These are phyloP conservation scores for Roridomyces roridus DNA, from an alignment of 768 basidiomycete species.

Conservation along the genomic window DNA sequence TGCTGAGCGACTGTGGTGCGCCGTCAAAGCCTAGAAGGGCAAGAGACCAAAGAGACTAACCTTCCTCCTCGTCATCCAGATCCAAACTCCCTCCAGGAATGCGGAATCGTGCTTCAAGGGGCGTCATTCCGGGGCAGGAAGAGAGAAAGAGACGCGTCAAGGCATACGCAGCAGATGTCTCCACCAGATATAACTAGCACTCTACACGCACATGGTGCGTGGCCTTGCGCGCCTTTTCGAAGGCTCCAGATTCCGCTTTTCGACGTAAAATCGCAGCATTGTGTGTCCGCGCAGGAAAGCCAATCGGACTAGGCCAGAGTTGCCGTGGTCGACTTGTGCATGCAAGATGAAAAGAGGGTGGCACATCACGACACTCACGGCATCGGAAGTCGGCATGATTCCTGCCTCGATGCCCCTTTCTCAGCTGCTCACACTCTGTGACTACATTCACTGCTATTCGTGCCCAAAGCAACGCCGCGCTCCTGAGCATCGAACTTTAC, in stretches of 20 bases:
- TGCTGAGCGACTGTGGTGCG: not conserved
- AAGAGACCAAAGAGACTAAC: not conserved
- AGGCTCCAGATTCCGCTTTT: slow-evolving; percentile 2
- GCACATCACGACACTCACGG: too few species aligned
- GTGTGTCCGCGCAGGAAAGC: too few species aligned
- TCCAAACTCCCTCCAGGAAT: slow-evolving; percentile 22
- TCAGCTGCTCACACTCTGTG: too few species aligned
- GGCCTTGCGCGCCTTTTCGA: not conserved
- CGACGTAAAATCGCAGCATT: too few species aligned
- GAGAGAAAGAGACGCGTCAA: not conserved
- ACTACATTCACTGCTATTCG: too few species aligned
- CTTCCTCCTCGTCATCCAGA: slow-evolving; percentile 12
- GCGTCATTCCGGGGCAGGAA: not conserved
- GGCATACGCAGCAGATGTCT: not conserved
- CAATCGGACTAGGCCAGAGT: too few species aligned
- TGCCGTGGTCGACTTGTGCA: too few species aligned
- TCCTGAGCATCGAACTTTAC: too few species aligned
- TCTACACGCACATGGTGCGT: slow-evolving; percentile 12
- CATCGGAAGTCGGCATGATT: too few species aligned
- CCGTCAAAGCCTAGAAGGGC: not conserved
- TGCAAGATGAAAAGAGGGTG: too few species aligned
- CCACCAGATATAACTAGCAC: not conserved
- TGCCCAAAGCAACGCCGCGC: too few species aligned
- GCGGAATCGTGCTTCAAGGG: slow-evolving; percentile 7
- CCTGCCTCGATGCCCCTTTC: too few species aligned